Evolutionary conservation across 768 basidiomycete genomes (phyloP).

Genomic region (Tephrocybe sp.): DNA sequence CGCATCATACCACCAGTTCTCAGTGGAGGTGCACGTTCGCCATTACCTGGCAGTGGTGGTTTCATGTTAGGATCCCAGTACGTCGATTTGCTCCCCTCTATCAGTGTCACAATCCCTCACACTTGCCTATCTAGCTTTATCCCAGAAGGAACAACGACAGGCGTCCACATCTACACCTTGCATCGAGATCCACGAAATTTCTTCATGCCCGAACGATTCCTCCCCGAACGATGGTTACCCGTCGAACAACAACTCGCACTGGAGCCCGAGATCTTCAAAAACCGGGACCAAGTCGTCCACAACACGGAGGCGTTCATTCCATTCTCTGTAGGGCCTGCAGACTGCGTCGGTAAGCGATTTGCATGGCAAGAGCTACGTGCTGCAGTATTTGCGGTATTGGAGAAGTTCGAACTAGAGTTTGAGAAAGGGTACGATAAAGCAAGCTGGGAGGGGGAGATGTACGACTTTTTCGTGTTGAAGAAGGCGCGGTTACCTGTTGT

Average conservation of each 20-base stretch:
- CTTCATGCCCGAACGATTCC: constrained; percentile 33
- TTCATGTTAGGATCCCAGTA: constrained; percentile 22
- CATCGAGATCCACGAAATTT: constrained; percentile 38
- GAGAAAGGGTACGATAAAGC: constrained; percentile 22
- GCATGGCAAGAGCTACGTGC: constrained; percentile 34
- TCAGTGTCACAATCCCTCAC: no score
- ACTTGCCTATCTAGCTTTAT: constrained; percentile 27
- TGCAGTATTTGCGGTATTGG: constrained; percentile 25
- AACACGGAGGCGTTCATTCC: constrained; percentile 32
- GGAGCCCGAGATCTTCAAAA: constrained; percentile 19
- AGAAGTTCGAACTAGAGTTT: constrained; percentile 30
- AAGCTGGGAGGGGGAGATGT: constrained; percentile 27
- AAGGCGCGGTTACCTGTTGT: constrained; percentile 28
- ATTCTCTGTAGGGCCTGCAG: constrained; percentile 44
- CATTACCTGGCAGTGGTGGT: constrained; percentile 6
- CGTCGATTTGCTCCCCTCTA: constrained; percentile 7
- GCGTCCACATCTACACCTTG: constrained; percentile 33
- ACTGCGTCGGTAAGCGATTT: constrained; percentile 45
- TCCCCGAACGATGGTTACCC: constrained; percentile 39
- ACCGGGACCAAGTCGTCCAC: constrained; percentile 18
- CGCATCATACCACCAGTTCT: constrained; percentile 36
- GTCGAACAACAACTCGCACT: constrained; percentile 15
- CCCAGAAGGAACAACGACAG: constrained; percentile 37
- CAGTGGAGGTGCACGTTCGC: constrained; percentile 31
- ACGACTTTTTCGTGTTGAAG: constrained; percentile 31